Evolutionary conservation across 331 rosid genomes (phyloP), one percentile per base, ranked within the genome.

Genomic region (Quercus phellos): DNA sequence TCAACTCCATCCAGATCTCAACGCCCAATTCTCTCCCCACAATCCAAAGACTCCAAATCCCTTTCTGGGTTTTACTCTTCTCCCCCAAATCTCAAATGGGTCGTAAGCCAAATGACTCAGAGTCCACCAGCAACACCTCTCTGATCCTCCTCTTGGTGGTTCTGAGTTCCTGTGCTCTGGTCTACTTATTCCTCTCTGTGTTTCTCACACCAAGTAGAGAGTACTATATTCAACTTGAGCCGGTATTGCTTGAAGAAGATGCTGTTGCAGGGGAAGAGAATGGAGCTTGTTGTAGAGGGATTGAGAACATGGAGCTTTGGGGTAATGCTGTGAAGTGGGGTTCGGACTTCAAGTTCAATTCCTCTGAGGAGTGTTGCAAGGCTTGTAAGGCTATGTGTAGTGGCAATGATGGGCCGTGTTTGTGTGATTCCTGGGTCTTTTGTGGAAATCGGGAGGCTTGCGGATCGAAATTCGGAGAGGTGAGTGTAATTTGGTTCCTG

Each of bases 301-400:
- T 91, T 78, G 92, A 90, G 67, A 83, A 83, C 81, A 80, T 88
- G 86, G 99, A 94, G 85, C 90, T 91, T 6, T 94, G 99, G 99
- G 99, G 99, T 51, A 77, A 85, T 2, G 89, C 98, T 54, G 99
- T 94, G 79, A 94, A 94, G 80, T 94, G 98, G 99, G 99, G 99
- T 69, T 89, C 98, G 12, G 90, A 90, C n/a, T 94, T 94, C 72
- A 94, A 92, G 73, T 88, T 91, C 83, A 90, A 88, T 72, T 87
- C 79, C 71, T 86, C 99, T 0, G 84, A 84, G 81, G 87, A 54
- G 16, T 94, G 99, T 79, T 94, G 99, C 69, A 77, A 85, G 77
- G 97, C 98, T 6, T 92, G 99, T 84, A 92, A 94, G 77, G 73
- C 89, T 30, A 92, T 94, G 96, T 94, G 99, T 56, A 87, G 85